Base-by-base conservation (phyloP, 2,329 filamentous ascomycete species). In the Didymella exigua region DNA sequence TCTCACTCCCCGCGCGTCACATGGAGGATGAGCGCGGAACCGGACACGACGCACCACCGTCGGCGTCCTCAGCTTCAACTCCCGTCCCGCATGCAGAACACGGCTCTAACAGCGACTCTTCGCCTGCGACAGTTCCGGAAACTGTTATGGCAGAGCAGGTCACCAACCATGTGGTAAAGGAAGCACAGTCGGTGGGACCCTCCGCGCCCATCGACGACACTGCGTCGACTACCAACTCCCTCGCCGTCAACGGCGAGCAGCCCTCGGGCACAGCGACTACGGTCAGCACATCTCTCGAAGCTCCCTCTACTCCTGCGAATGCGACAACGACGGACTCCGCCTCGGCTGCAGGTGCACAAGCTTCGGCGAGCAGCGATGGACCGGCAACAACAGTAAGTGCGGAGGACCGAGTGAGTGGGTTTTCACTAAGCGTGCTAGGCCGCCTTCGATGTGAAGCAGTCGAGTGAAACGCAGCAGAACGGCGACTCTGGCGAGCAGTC, bases 91-190 rank as follows among this genome's bases (percentile, higher is more conserved):
- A 66, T 65, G 63, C 63, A 66, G 69, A 70, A 47, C 58, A 61
- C 43, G 54, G 30, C 63, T 75, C 73, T 76, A 66, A 75, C 73
- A 62, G 43, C 54, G 58, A 44, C 47, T 58, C 56, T 62, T 65
- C 61, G 61, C 58, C 66, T 63, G 62, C 68, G 18, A 62, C 76
- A 82, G 81, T 76, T 75, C 75, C 78, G 76, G 76, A 79, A 75
- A 79, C 84, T 87, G 85, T 87, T 86, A 88, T 88, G 85, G 85
- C 85, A 86, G 85, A 87, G 84, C 82, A 85, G 83, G 83, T 78
- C 74, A 81, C 79, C 82, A 84, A 86, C 78, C 82, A 88, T 88
- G 85, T 86, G 85, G 85, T 87, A 86, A 85, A 85, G 80, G 81
- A 86, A 82, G 81, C 83, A 80, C 80, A 82, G 85, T 87, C 85